A percentile compares a stretch with the other conserved stretches of the same genome.
Evolutionary conservation across 768 basidiomycete species (phyloP).

Genomic region (Thelephora aurantiotincta): DNA sequence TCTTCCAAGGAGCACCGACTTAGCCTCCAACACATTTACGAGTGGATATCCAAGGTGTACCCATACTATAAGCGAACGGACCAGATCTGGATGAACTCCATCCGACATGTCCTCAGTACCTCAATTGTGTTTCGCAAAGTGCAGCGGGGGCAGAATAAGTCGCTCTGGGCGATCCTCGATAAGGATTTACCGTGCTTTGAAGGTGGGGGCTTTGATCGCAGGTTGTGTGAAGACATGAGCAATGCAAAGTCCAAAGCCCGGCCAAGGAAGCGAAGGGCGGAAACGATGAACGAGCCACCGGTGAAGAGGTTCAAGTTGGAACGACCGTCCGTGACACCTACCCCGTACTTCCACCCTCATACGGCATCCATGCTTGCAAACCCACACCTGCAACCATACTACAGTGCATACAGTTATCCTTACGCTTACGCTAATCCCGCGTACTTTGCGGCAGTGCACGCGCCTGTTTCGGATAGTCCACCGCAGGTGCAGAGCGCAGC

Average conservation of each 20-base stretch:
- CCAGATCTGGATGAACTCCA: constrained; percentile 95
- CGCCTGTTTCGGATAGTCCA: not conserved
- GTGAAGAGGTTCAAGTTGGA: constrained; percentile 6
- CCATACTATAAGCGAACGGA: constrained; percentile 90
- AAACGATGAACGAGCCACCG: constrained; percentile 10
- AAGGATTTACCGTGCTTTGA: constrained; percentile 74
- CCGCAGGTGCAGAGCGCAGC: constrained; percentile 3
- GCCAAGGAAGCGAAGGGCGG: constrained; percentile 24
- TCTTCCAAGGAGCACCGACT: constrained; percentile 74
- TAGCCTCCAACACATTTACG: constrained; percentile 91
- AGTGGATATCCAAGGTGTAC: constrained; percentile 88
- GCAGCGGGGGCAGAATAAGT: constrained; percentile 66
- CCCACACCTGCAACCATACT: constrained; percentile 63
- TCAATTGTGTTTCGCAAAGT: constrained; percentile 86
- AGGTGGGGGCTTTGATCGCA: constrained; percentile 70
- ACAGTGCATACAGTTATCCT: constrained; percentile 38
- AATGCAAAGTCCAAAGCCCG: constrained; percentile 19
- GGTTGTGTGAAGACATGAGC: constrained; percentile 26
- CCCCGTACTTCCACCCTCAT: constrained; percentile 6
- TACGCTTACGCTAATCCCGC: constrained; percentile 20
- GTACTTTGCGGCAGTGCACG: constrained; percentile 15
- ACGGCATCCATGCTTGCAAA: constrained; percentile 20
- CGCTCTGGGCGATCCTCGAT: constrained; percentile 79
- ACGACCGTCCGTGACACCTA: constrained; percentile 4
- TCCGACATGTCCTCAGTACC: constrained; percentile 91